Evolutionary conservation across 2,329 filamentous ascomycete species (phyloP).

Genomic region (Metarhizium rileyi): DNA sequence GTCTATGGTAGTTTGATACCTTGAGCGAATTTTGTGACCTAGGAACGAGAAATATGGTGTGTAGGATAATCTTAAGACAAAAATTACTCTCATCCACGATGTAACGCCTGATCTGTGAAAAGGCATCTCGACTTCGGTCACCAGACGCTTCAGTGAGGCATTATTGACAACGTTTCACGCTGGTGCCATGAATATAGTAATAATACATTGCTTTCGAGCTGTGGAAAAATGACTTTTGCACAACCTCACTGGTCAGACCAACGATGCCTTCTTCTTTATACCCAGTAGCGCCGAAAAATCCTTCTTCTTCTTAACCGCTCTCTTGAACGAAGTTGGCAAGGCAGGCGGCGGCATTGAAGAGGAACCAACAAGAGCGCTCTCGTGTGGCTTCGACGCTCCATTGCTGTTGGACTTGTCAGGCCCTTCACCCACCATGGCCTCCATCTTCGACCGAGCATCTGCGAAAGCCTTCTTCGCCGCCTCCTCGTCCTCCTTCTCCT

Average conservation of each 20-base stretch:
- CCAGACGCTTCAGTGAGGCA: too few relatives aligned
- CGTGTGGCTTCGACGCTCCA: neutral
- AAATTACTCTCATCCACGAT: too few relatives aligned
- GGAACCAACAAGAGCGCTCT: constrained; percentile 11
- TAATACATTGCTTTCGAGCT: neutral
- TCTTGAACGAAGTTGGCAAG: constrained; percentile 56
- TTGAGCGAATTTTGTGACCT: neutral
- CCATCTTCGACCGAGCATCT: constrained; percentile 44
- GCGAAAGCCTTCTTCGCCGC: constrained; percentile 71
- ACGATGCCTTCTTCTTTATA: constrained; percentile 72
- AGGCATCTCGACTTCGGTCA: too few relatives aligned
- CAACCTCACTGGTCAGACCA: constrained; percentile 31
- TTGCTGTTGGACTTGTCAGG: neutral
- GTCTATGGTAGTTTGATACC: neutral
- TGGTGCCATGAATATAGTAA: neutral
- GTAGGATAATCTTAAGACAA: neutral
- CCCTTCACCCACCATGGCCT: constrained; percentile 15
- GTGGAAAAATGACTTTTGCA: neutral
- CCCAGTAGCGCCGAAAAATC: constrained; percentile 64
- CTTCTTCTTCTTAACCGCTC: constrained; percentile 80
- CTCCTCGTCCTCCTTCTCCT: constrained; percentile 77
- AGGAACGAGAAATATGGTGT: neutral
- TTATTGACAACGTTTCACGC: neutral
- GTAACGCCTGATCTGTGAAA: too few relatives aligned
- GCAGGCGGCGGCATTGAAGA: constrained; percentile 19